Evolutionary conservation across 2,329 filamentous ascomycete species (phyloP), one percentile per base, ranked within the genome.

Genomic region (Alternaria metachromatica): DNA sequence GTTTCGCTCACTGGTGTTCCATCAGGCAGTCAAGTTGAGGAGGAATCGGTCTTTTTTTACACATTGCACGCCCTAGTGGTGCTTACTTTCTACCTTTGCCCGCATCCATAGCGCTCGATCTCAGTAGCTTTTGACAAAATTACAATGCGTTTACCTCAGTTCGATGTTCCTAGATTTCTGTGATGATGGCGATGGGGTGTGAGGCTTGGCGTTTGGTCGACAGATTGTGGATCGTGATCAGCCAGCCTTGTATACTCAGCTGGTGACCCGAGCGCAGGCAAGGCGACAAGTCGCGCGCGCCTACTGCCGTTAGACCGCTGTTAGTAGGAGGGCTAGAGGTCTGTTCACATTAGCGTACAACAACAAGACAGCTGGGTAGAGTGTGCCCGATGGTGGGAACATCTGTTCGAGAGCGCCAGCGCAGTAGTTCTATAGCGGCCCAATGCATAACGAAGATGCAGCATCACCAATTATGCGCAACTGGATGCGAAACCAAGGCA

Each of bases 61-160:
- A 49, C 21, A 55, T 18, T 30, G 54, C 26, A 30, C 58, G 58
- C 58, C 58, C 58, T 18, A 59, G 56, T 8, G 56, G 56, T 49
- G 56, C 56, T 41, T 59, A 48, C 23, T 12, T 56, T 60, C 58
- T 48, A 41, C 46, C 45, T 49, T 28, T 48, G 37, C 18, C 28
- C 21, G 44, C 58, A 56, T 55, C 41, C 37, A 41, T 18, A 41
- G 37, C 37, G 37, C 37, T 18, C 37, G 37, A 41, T 41, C 37
- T 41, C 28, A 41, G 46, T 56, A 60, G 43, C 28, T 60, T 21
- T 28, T 26, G 37, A 37, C 18, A 56, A 58, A 23, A 45, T 43
- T 12, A 44, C 44, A 12, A 56, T 49, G 58, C 30, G 23, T 30
- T 55, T 28, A 44, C 53, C 37, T 41, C 21, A 18, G 23, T 43